These are phyloP conservation scores for Lotus japonicus DNA, from an alignment of 306 rosid species.

Conservation along the genomic window DNA sequence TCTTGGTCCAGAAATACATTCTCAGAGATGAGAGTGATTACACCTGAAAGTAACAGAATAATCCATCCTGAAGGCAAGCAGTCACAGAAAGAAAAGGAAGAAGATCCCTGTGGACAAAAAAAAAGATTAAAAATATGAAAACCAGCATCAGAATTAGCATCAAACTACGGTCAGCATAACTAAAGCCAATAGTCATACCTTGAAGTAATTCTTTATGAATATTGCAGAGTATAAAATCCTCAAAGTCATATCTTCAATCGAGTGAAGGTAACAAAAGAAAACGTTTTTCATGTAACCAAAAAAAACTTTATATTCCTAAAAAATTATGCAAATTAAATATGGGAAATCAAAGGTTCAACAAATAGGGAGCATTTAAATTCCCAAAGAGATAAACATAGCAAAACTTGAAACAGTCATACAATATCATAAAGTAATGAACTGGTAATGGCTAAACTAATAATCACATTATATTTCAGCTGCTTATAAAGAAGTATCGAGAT, in stretches of 20 bases:
- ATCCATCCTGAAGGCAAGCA: conserved; percentile 92
- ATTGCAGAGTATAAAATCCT: conserved; percentile 70
- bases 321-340: conserved; percentile 15
- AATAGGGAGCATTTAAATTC: background rate
- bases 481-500: conserved; percentile 5
- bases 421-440: background rate
- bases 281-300: conserved; percentile 13
- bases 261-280: conserved; percentile 57
- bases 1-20: conserved; percentile 59
- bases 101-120: conserved; percentile 51
- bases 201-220: conserved; percentile 70
- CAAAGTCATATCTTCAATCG: conserved; percentile 65
- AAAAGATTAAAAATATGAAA: background rate
- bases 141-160: conserved; percentile 2
- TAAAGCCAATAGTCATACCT: conserved; percentile 48
- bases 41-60: conserved; percentile 53
- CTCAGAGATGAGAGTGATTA: conserved; percentile 68
- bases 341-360: background rate
- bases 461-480: background rate
- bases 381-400: no score
- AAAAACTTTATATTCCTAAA: background rate
- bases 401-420: background rate
- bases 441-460: background rate
- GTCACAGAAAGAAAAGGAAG: conserved; percentile 57
- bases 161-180: background rate